Evolutionary conservation across 768 basidiomycete species (phyloP).

Genomic region (Xanthoconium stramineum): DNA sequence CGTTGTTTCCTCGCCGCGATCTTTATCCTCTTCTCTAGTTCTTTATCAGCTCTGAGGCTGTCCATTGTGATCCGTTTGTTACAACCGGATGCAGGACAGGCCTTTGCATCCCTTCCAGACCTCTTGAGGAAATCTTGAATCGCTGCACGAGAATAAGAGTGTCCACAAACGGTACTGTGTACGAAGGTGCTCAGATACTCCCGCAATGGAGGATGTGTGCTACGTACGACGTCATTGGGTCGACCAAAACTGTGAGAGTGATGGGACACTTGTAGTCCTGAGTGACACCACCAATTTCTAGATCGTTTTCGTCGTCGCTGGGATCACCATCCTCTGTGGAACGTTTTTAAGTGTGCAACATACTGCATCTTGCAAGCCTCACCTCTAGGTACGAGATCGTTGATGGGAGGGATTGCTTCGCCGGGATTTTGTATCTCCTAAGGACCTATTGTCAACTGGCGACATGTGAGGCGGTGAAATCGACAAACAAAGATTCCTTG

Average conservation of each 20-base stretch:
- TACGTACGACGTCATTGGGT: slow-evolving; percentile 82
- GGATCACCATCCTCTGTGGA: slow-evolving; percentile 70
- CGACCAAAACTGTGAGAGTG: slow-evolving; percentile 57
- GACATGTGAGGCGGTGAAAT: neutral
- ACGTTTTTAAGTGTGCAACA: neutral
- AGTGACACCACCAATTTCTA: slow-evolving; percentile 83
- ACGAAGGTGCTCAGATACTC: neutral
- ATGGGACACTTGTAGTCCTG: slow-evolving; percentile 86
- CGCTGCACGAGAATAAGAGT: slow-evolving; percentile 76
- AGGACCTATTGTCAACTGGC: slow-evolving; percentile 6
- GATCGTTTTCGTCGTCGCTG: slow-evolving; percentile 82
- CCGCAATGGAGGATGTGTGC: neutral
- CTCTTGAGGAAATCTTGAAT: slow-evolving; percentile 61
- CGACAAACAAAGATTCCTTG: slow-evolving; percentile 62
- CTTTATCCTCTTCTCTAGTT: slow-evolving; percentile 60
- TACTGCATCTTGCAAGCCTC: neutral
- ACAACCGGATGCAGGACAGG: slow-evolving; percentile 76
- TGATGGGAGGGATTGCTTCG: slow-evolving; percentile 71
- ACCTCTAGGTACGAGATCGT: slow-evolving; percentile 72
- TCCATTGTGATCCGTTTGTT: slow-evolving; percentile 50
- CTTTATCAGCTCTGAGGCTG: slow-evolving; percentile 53
- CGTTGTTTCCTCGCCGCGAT: slow-evolving; percentile 52
- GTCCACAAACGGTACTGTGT: slow-evolving; percentile 62
- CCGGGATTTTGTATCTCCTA: slow-evolving; percentile 70
- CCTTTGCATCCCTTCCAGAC: slow-evolving; percentile 31